Evolutionary conservation across 805 yeast species (phyloP).

Genomic region (Barnettozyma pratensis): DNA sequence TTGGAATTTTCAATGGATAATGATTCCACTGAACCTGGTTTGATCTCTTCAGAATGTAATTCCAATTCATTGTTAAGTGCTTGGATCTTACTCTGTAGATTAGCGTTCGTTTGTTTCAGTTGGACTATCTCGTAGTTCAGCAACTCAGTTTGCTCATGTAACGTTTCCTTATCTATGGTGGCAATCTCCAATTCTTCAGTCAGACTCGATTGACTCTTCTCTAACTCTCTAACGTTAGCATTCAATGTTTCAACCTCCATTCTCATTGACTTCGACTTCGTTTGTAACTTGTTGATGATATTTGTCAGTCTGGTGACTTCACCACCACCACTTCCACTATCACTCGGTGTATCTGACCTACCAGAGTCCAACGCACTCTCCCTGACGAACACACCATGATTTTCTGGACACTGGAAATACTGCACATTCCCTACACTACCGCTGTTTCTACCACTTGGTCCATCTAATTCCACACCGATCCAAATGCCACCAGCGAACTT

Average conservation of each 20-base stretch:
- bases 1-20: neutral
- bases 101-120: constrained; percentile 6
- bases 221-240: neutral
- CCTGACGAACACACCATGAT: constrained; percentile 46
- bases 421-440: constrained; percentile 61
- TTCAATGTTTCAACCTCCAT: constrained; percentile 27
- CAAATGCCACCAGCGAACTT: constrained; percentile 62
- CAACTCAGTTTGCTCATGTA: constrained; percentile 30
- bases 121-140: constrained; percentile 22
- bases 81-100: constrained; percentile 6
- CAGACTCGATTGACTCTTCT: neutral
- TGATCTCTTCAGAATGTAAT: constrained; percentile 1
- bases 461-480: constrained; percentile 78
- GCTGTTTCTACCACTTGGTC: constrained; percentile 75
- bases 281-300: constrained; percentile 41
- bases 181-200: constrained; percentile 27
- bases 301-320: constrained; percentile 17
- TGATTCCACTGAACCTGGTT: constrained; percentile 1
- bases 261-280: constrained; percentile 34
- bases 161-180: constrained; percentile 41
- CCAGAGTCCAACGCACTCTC: constrained; percentile 26
- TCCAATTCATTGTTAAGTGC: constrained; percentile 17
- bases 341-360: neutral
- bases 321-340: neutral
- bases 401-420: constrained; percentile 57